Conservation (phyloP, 306 rosid species). For the Cucurbita argyrosperma region DNA sequence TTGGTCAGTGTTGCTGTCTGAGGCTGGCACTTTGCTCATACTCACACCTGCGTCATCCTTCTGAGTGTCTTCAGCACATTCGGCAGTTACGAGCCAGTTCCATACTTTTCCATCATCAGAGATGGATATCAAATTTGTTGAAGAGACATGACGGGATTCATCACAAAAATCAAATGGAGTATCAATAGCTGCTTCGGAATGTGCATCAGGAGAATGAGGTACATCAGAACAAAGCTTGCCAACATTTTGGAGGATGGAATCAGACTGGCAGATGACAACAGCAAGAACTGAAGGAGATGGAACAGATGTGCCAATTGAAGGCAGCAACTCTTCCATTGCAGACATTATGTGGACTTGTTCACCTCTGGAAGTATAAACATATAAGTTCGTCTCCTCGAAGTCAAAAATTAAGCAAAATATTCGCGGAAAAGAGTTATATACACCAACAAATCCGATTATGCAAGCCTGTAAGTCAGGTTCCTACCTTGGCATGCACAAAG, state of each 20-base stretch:
- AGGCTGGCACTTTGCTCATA: constrained; percentile 20
- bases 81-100: constrained; percentile 85
- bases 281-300: constrained; percentile 81
- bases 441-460: not conserved
- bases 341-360: constrained; percentile 75
- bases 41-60: constrained; percentile 31
- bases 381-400: constrained; percentile 16
- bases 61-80: constrained; percentile 40
- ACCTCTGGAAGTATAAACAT: constrained; percentile 40
- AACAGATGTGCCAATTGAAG: constrained; percentile 75
- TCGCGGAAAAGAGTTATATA: not conserved
- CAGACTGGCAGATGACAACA: constrained; percentile 55
- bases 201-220: constrained; percentile 50
- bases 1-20: constrained; percentile 21
- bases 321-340: constrained; percentile 87
- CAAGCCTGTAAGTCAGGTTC: not conserved
- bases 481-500: not conserved
- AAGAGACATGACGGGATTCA: constrained; percentile 39
- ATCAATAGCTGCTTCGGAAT: constrained; percentile 45
- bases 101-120: constrained; percentile 95
- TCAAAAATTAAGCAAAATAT: constrained; percentile 8
- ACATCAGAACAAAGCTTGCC: constrained; percentile 47
- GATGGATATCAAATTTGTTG: constrained; percentile 67
- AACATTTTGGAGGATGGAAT: constrained; percentile 57
- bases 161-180: constrained; percentile 73